phyloP scores from a whole-genome alignment of 208 protist genomes.

The Herpetomonas muscarum region DNA sequence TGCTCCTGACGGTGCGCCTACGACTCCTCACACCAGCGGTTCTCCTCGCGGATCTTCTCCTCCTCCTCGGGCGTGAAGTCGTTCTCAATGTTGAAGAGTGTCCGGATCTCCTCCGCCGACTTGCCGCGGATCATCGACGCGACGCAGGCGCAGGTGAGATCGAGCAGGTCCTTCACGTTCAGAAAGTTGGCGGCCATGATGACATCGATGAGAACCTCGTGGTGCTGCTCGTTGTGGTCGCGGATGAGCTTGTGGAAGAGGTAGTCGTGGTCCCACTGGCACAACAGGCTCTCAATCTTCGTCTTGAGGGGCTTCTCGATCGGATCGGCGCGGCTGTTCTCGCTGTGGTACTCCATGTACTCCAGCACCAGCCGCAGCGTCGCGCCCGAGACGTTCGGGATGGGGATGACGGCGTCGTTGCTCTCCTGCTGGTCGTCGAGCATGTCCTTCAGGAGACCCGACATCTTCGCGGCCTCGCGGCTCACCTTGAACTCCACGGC shows the following conservation, averaged over 20 bases:
- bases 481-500: conserved; percentile 80
- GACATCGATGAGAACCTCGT: conserved; percentile 90
- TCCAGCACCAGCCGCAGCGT: conserved; percentile 89
- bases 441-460: conserved; percentile 88
- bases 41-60: conserved; percentile 86
- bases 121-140: conserved; percentile 94
- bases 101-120: conserved; percentile 91
- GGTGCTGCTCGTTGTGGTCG: conserved; percentile 71
- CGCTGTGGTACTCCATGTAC: conserved; percentile 92
- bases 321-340: conserved; percentile 62
- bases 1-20: too few species aligned
- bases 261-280: conserved; percentile 85
- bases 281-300: conserved; percentile 82
- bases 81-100: conserved; percentile 95
- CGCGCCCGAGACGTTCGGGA: conserved; percentile 89
- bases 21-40: conserved; percentile 83
- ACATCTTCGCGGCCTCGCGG: conserved; percentile 84
- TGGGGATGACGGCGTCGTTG: conserved; percentile 81
- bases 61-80: conserved; percentile 95
- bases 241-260: conserved; percentile 83
- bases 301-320: conserved; percentile 88
- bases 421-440: conserved; percentile 77
- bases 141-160: conserved; percentile 92
- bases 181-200: conserved; percentile 95
- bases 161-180: conserved; percentile 92